These are phyloP conservation scores for Nasturtium officinale DNA, from an alignment of 345 rosid species.

Conservation along the genomic window DNA sequence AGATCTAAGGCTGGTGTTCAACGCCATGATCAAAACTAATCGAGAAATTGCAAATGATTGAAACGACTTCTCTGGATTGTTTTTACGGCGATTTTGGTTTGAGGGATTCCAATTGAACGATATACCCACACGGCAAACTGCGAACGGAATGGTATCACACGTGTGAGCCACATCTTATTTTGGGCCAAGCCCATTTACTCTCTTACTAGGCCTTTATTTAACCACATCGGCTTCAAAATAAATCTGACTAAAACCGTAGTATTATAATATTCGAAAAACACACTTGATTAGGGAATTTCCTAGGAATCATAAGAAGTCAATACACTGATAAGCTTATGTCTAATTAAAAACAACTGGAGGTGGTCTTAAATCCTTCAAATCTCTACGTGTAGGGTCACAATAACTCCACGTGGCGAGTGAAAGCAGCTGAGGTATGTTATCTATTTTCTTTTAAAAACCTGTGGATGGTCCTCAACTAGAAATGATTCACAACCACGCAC, in stretches of 20 bases:
- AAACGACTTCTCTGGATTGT: background rate
- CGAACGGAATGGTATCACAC: background rate
- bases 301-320: background rate
- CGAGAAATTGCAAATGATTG: constrained; percentile 15
- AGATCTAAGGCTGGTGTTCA: constrained; percentile 70
- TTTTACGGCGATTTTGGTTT: constrained; percentile 26
- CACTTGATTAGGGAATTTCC: background rate
- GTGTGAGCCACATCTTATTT: background rate
- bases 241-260: background rate
- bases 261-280: background rate
- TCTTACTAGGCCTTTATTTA: background rate
- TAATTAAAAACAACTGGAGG: too few species aligned
- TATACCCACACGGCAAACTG: background rate
- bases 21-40: constrained; percentile 53
- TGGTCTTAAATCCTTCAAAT: background rate
- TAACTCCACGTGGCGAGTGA: background rate
- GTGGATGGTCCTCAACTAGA: constrained; percentile 3
- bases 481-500: constrained; percentile 25
- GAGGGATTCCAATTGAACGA: background rate
- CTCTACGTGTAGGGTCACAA: background rate
- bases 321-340: too few species aligned
- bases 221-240: too few species aligned
- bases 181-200: constrained; percentile 33
- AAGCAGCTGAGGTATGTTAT: background rate
- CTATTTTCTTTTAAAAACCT: background rate